Conservation (phyloP, 2,329 filamentous ascomycete species). For the Capronia coronata region DNA sequence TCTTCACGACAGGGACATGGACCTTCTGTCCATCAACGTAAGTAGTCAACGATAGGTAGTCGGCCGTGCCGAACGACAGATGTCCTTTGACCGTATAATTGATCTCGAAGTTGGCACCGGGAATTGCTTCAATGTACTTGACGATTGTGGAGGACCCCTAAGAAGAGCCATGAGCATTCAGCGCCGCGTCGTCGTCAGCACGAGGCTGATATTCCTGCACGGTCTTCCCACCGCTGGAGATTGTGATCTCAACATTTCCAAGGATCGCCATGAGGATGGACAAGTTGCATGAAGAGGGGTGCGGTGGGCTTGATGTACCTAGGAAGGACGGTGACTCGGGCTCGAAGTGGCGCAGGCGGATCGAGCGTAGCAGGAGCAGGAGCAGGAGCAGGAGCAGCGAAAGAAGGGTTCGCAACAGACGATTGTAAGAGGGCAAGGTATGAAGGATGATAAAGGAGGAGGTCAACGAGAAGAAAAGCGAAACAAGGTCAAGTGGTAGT, state of each 20-base stretch:
- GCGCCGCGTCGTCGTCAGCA: background rate
- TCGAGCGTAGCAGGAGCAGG: too few species aligned
- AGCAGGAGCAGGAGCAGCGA: too few species aligned
- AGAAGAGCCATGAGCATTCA: background rate
- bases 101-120: constrained; percentile 3
- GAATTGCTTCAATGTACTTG: constrained; percentile 4
- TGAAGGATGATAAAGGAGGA: too few species aligned
- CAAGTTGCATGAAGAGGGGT: background rate
- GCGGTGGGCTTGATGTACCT: background rate
- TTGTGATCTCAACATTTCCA: constrained; percentile 8
- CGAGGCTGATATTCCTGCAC: background rate
- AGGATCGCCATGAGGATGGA: constrained; percentile 9
- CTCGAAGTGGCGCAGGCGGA: too few species aligned
- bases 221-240: background rate
- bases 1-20: background rate
- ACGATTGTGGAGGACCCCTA: background rate
- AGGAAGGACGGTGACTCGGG: too few species aligned
- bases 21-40: constrained; percentile 1
- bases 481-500: too few species aligned
- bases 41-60: background rate
- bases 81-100: background rate
- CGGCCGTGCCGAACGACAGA: background rate
- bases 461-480: too few species aligned
- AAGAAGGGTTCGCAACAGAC: too few species aligned
- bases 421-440: too few species aligned